These are phyloP conservation scores for Takashimella koratensis DNA, from an alignment of 1,284 basidiomycete species.

Conservation along the genomic window DNA sequence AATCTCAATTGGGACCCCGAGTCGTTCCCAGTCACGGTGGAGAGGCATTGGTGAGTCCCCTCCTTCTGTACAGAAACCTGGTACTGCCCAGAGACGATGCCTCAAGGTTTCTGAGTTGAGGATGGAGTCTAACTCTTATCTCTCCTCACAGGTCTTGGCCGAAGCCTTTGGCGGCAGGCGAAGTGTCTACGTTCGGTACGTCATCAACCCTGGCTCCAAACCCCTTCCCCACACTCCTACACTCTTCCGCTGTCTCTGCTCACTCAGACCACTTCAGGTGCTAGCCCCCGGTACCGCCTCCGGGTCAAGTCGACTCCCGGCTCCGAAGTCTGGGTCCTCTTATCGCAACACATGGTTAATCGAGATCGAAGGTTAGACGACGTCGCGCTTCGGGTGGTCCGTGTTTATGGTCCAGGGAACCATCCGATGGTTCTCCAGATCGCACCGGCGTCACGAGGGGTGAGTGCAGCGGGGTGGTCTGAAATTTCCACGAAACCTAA, in stretches of 20 bases:
- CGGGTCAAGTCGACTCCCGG: constrained; percentile 9
- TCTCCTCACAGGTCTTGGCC: constrained; percentile 62
- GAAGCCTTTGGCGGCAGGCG: constrained; percentile 9
- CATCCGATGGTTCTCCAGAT: background rate
- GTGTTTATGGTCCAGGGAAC: constrained; percentile 21
- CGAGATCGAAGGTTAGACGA: constrained; percentile 61
- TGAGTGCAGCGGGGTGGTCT: too few species aligned
- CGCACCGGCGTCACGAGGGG: background rate
- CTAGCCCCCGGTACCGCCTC: constrained; percentile 28
- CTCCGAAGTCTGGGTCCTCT: constrained; percentile 67
- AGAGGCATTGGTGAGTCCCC: constrained; percentile 64
- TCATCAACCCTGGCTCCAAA: too few species aligned
- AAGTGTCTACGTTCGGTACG: background rate
- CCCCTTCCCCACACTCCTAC: too few species aligned
- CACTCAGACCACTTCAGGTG: constrained; percentile 4
- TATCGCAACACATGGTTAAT: constrained; percentile 69
- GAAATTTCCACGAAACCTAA: background rate
- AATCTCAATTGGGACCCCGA: constrained; percentile 84
- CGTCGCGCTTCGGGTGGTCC: constrained; percentile 63
- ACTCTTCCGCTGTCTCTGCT: too few species aligned
- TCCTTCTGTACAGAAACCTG: too few species aligned
- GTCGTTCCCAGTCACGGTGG: constrained; percentile 56
- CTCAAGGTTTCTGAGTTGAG: too few species aligned
- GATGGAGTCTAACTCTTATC: too few species aligned
- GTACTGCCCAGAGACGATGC: too few species aligned